These are phyloP conservation scores for Alternaria infectoria DNA, from an alignment of 2,329 filamentous ascomycete species.

Conservation along the genomic window DNA sequence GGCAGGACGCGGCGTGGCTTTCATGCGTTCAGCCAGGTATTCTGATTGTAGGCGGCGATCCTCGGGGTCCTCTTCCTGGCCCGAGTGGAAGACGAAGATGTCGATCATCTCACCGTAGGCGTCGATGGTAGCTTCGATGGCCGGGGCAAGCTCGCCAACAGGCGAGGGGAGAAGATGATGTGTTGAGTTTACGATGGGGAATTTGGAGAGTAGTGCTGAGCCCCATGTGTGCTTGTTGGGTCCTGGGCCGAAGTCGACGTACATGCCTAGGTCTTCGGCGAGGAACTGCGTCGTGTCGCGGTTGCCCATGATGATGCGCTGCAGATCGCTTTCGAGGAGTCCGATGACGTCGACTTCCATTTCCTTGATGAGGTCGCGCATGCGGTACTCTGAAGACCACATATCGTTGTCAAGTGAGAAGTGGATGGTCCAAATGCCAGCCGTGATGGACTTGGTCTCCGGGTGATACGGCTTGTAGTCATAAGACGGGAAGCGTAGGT, in stretches of 20 bases:
- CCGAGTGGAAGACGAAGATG: slow-evolving; percentile 97
- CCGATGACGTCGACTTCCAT: slow-evolving; percentile 97
- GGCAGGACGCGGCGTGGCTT: slow-evolving; percentile 75
- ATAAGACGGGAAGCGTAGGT: slow-evolving; percentile 89
- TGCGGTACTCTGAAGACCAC: slow-evolving; percentile 95
- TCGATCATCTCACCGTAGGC: slow-evolving; percentile 90
- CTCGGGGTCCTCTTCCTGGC: slow-evolving; percentile 94
- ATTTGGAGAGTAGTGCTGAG: slow-evolving; percentile 89
- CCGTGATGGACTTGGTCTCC: slow-evolving; percentile 85
- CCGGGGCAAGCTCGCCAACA: slow-evolving; percentile 91
- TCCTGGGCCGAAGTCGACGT: slow-evolving; percentile 94
- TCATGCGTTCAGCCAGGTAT: slow-evolving; percentile 90
- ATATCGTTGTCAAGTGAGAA: slow-evolving; percentile 98
- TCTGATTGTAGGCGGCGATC: slow-evolving; percentile 85
- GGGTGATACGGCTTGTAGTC: slow-evolving; percentile 90
- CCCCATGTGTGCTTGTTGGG: slow-evolving; percentile 99
- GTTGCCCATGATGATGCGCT: slow-evolving; percentile 99
- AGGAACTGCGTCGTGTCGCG: slow-evolving; percentile 94
- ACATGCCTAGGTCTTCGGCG: slow-evolving; percentile 97
- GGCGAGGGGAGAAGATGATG: slow-evolving; percentile 94
- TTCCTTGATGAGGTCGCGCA: slow-evolving; percentile 88
- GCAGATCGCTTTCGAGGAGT: slow-evolving; percentile 89
- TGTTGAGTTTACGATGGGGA: slow-evolving; percentile 95
- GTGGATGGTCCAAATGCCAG: slow-evolving; percentile 98
- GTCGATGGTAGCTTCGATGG: slow-evolving; percentile 94